These are phyloP conservation scores for Candolleomyces eurysporus DNA, from an alignment of 768 basidiomycete genomes.

Conservation along the genomic window DNA sequence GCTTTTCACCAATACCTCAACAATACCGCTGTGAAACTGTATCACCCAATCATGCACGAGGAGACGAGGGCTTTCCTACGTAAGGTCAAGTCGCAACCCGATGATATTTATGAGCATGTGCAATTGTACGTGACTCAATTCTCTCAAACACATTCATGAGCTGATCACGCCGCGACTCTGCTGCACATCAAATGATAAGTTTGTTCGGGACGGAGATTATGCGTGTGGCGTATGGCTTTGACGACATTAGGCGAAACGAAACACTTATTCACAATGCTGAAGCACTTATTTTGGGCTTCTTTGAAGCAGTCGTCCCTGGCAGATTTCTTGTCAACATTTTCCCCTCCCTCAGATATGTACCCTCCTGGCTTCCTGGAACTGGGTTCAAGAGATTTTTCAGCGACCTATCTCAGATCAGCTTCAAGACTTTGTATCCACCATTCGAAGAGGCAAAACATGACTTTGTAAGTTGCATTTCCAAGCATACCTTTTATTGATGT, in stretches of 20 bases:
- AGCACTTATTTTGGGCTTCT: background rate
- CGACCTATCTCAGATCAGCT: background rate
- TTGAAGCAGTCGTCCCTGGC: slow-evolving; percentile 1
- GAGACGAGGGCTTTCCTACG: slow-evolving; percentile 3
- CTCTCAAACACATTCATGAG: no score
- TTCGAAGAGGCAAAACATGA: background rate
- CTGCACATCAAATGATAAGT: background rate
- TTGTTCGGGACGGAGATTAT: background rate
- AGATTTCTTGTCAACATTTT: background rate
- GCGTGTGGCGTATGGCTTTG: slow-evolving; percentile 1
- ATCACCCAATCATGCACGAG: slow-evolving; percentile 7
- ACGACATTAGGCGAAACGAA: background rate
- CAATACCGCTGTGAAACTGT: background rate
- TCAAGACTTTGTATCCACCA: background rate
- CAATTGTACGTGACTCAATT: background rate
- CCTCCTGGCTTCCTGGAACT: slow-evolving; percentile 6
- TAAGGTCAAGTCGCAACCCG: slow-evolving; percentile 5
- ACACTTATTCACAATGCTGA: slow-evolving; percentile 2
- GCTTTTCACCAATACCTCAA: slow-evolving; percentile 13
- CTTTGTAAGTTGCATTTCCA: background rate
- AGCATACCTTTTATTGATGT: no score
- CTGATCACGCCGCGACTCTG: no score
- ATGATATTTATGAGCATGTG: slow-evolving; percentile 7
- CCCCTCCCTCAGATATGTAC: slow-evolving; percentile 5
- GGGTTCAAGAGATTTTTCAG: background rate